A percentile compares a stretch with the other conserved stretches of the same genome.
Conservation (phyloP, 1,139 yeast species). For the Schizosaccharomyces versatilis region DNA sequence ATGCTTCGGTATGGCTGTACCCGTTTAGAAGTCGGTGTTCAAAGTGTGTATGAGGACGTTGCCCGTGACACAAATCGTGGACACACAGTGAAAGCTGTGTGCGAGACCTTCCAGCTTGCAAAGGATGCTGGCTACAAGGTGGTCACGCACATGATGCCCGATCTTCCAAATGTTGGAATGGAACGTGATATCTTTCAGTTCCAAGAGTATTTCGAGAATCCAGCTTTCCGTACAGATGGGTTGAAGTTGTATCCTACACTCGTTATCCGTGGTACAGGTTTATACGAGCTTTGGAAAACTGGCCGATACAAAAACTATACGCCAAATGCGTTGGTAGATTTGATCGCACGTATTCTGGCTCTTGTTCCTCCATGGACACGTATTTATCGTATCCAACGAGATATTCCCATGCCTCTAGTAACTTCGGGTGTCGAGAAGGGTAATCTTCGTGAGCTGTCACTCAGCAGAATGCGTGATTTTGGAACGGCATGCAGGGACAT, state of each 20-base stretch:
- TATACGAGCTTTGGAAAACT: constrained; percentile 90
- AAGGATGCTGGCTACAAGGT: constrained; percentile 96
- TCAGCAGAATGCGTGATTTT: constrained; percentile 94
- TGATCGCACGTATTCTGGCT: constrained; percentile 86
- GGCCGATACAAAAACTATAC: constrained; percentile 86
- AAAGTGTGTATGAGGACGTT: constrained; percentile 90
- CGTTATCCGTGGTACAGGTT: constrained; percentile 92
- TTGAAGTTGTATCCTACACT: constrained; percentile 84
- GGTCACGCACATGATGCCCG: constrained; percentile 99
- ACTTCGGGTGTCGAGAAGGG: constrained; percentile 98
- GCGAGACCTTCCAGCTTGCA: constrained; percentile 85
- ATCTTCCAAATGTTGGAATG: constrained; percentile 94
- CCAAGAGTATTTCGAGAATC: constrained; percentile 87
- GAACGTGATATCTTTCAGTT: constrained; percentile 93
- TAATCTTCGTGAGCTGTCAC: constrained; percentile 77
- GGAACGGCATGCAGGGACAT: constrained; percentile 93
- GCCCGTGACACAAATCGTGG: constrained; percentile 97
- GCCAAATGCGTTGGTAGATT: constrained; percentile 79
- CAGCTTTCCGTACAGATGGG: constrained; percentile 93
- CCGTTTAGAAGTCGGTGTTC: constrained; percentile 89
- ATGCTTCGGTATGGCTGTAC: constrained; percentile 95
- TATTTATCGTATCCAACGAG: constrained; percentile 93
- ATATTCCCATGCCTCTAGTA: constrained; percentile 96
- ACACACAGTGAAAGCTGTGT: constrained; percentile 86
- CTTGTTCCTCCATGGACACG: constrained; percentile 98